Conservation (phyloP, 1,284 basidiomycete species). For the Gymnopus androsaceus region DNA sequence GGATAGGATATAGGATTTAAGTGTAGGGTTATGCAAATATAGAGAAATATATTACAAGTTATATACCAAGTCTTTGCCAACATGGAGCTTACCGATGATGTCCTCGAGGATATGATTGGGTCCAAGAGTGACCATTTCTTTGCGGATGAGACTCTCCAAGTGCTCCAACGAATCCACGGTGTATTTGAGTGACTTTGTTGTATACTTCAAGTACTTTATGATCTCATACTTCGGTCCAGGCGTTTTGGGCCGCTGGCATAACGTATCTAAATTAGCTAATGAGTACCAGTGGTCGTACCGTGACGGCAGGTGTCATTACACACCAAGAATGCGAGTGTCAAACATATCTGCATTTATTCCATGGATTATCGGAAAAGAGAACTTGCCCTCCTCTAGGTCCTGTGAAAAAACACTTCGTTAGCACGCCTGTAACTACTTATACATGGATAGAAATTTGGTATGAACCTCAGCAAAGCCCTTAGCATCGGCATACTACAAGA, state of each 20-base stretch:
- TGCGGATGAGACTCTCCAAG: too few relatives aligned
- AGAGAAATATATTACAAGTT: too few relatives aligned
- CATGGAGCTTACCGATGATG: too few relatives aligned
- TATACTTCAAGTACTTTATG: slow-evolving; percentile 70
- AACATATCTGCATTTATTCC: slow-evolving; percentile 24
- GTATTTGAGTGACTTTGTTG: slow-evolving; percentile 73
- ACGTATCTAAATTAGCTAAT: slow-evolving; percentile 54
- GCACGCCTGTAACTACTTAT: too few relatives aligned
- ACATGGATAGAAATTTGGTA: too few relatives aligned
- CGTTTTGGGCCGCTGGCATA: slow-evolving; percentile 85
- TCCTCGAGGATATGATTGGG: too few relatives aligned
- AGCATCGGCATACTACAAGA: slow-evolving; percentile 75
- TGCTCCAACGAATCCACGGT: slow-evolving; percentile 33
- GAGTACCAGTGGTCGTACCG: neutral
- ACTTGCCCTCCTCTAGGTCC: slow-evolving; percentile 94
- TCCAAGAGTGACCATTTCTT: too few relatives aligned
- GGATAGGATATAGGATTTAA: too few relatives aligned
- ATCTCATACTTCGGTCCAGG: slow-evolving; percentile 78
- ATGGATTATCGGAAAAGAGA: slow-evolving; percentile 93
- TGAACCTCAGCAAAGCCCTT: slow-evolving; percentile 87
- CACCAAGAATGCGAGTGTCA: slow-evolving; percentile 59
- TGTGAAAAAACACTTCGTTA: too few relatives aligned
- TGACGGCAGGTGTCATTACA: neutral
- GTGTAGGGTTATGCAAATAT: too few relatives aligned
- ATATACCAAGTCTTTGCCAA: too few relatives aligned